Evolutionary conservation across 1,284 basidiomycete genomes (phyloP).

Genomic region (Rhodotorula sp.): DNA sequence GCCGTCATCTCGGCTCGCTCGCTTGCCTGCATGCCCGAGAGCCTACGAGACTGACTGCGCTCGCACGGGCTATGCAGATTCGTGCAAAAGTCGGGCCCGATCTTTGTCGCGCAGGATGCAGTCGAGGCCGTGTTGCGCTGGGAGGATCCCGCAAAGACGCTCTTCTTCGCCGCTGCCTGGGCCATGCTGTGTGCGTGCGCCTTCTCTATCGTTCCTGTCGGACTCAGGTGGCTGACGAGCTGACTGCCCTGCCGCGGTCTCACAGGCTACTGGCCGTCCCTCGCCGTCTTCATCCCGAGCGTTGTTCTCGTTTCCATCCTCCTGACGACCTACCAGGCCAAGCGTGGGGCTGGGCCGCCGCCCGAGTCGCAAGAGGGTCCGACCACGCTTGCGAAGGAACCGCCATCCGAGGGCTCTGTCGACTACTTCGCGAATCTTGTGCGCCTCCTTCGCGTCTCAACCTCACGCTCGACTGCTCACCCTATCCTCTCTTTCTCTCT

Average conservation of each 20-base stretch:
- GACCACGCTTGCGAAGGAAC: constrained; percentile 19
- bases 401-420: constrained; percentile 38
- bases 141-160: constrained; percentile 43
- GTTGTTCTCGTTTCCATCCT: constrained; percentile 39
- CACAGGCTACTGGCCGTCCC: constrained; percentile 40
- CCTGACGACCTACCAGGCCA: constrained; percentile 34
- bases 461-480: neutral
- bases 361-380: constrained; percentile 18
- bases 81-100: constrained; percentile 46
- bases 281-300: constrained; percentile 40
- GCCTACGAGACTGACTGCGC: no score
- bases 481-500: no score
- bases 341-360: constrained; percentile 3
- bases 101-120: constrained; percentile 44
- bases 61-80: constrained; percentile 26
- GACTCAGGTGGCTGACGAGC: neutral
- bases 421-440: constrained; percentile 46
- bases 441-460: neutral
- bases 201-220: no score
- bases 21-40: neutral
- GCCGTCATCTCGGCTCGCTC: neutral
- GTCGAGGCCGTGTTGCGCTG: constrained; percentile 44
- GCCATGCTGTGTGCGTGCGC: constrained; percentile 41
- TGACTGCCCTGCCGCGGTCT: neutral
- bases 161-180: constrained; percentile 41